Base-by-base conservation (phyloP, 1,284 basidiomycete species). In the Vanrija sp. region DNA sequence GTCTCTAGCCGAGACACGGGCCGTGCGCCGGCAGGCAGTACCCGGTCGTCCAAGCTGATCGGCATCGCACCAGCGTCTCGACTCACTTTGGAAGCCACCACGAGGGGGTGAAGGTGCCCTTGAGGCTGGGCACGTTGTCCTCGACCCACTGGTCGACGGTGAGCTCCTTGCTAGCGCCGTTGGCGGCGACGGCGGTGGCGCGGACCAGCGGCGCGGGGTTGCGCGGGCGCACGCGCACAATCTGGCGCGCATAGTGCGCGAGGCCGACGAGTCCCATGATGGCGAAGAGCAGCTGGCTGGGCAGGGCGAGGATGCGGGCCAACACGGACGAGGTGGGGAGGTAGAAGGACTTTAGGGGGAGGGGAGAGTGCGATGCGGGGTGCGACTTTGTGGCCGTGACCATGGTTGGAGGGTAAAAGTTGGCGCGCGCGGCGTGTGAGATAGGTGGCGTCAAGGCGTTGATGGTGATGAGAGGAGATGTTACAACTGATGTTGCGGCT, bases 71-170 rank as follows among this genome's bases (percentile, higher is more conserved):
- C 31, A 31, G 27, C 27, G 3, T 9, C 31, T 12, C 31, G 1
- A 63, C 72, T 62, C 52, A 73, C 71, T 69, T 74, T n/a, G 71
- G 67, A 31, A 76, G 55, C 75, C 74, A 77, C 75, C 75, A 76
- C 31, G 63, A 58, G 6, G 77, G 76, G 31, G 57, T 71, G 56
- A 75, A 78, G 4, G 59, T 61, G 23, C 70, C 70, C 41, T 60
- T 63, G 48, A 78, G 54, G 43, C 68, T 71, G 1, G 70, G 68
- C 19, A 72, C 71, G 54, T 65, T 71, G 18, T 64, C 61, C n/a
- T 57, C 48, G 4, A 76, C 57, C 68, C 73, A 76, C 47, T 66
- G 36, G 19, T 51, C 55, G 36, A 67, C 49, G 20, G 9, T 27
- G 35, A 14, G 14, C 42, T 46, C 41, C 22, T 20, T 19, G 52